Evolutionary conservation across 176 grass and related monocot genomes (phyloP).

Genomic region (Lolium perenne): DNA sequence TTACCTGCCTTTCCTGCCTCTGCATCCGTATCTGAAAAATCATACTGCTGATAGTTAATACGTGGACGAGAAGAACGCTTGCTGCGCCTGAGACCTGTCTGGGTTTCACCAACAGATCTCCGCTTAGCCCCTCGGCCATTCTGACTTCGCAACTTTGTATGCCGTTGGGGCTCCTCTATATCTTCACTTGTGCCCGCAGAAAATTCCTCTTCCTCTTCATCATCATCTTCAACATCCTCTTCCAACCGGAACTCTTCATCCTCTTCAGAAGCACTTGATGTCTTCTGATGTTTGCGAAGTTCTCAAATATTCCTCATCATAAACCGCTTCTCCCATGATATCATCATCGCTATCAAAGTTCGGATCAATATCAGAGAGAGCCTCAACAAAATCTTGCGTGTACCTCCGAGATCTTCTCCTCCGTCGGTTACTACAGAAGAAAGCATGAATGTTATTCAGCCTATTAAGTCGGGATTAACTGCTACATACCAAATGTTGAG

Average conservation of each 20-base stretch:
- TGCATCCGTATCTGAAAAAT: slow-evolving; percentile 79
- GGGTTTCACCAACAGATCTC: slow-evolving; percentile 81
- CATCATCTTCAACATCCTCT: slow-evolving; percentile 79
- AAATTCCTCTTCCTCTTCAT: slow-evolving; percentile 94
- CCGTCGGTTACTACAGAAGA: slow-evolving; percentile 72
- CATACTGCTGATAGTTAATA: slow-evolving; percentile 88
- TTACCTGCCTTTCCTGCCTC: slow-evolving; percentile 64
- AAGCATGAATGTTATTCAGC: slow-evolving; percentile 39
- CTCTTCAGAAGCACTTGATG: slow-evolving; percentile 82
- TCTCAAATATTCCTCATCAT: slow-evolving; percentile 95
- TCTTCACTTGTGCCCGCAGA: slow-evolving; percentile 87
- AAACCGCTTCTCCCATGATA: slow-evolving; percentile 98
- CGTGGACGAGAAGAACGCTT: slow-evolving; percentile 76
- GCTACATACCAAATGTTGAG: slow-evolving; percentile 13
- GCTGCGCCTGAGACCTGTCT: slow-evolving; percentile 90
- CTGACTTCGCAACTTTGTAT: slow-evolving; percentile 63
- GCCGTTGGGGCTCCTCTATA: slow-evolving; percentile 55
- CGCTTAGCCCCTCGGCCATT: slow-evolving; percentile 66
- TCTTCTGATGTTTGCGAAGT: slow-evolving; percentile 75
- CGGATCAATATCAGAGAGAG: slow-evolving; percentile 70
- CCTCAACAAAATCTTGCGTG: slow-evolving; percentile 86
- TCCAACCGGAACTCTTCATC: slow-evolving; percentile 94
- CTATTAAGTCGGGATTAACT: slow-evolving; percentile 1
- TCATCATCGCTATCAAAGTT: slow-evolving; percentile 88
- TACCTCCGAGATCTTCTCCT: slow-evolving; percentile 90